Evolutionary conservation across 495 filamentous ascomycete genomes (phyloP).

Genomic region (Aspergillus bertholletiae): DNA sequence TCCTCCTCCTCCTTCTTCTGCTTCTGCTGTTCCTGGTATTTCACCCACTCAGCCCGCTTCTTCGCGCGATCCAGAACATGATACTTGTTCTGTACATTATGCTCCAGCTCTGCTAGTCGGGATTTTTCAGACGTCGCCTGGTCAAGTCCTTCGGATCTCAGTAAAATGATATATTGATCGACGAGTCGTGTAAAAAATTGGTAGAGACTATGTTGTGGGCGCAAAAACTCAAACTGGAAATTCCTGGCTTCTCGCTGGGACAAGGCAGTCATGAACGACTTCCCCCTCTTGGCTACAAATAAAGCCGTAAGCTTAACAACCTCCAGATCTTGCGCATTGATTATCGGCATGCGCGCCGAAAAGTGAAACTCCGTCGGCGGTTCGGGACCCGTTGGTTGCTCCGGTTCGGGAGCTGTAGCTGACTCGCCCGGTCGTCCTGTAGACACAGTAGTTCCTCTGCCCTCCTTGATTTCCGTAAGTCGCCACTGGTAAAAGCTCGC

Average conservation of each 20-base stretch:
- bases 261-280: conserved; percentile 83
- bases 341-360: conserved; percentile 95
- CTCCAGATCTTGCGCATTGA: conserved; percentile 92
- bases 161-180: conserved; percentile 87
- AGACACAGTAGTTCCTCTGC: conserved; percentile 74
- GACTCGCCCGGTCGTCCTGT: conserved; percentile 71
- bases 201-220: conserved; percentile 91
- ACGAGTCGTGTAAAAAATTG: conserved; percentile 89
- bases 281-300: conserved; percentile 86
- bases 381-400: conserved; percentile 75
- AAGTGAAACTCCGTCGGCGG: conserved; percentile 91
- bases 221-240: conserved; percentile 94
- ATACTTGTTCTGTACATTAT: conserved; percentile 75
- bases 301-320: conserved; percentile 86
- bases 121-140: conserved; percentile 66
- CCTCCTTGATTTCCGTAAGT: conserved; percentile 75
- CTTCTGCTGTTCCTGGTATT: conserved; percentile 81
- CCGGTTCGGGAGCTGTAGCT: conserved; percentile 50
- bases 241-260: conserved; percentile 86
- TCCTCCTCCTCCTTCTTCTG: conserved; percentile 84
- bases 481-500: conserved; percentile 88
- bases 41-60: conserved; percentile 81
- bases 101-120: conserved; percentile 68
- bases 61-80: conserved; percentile 76
- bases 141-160: conserved; percentile 62